Conservation (phyloP, 2,329 filamentous ascomycete genomes). For the Hymenoscyphus infarciens region DNA sequence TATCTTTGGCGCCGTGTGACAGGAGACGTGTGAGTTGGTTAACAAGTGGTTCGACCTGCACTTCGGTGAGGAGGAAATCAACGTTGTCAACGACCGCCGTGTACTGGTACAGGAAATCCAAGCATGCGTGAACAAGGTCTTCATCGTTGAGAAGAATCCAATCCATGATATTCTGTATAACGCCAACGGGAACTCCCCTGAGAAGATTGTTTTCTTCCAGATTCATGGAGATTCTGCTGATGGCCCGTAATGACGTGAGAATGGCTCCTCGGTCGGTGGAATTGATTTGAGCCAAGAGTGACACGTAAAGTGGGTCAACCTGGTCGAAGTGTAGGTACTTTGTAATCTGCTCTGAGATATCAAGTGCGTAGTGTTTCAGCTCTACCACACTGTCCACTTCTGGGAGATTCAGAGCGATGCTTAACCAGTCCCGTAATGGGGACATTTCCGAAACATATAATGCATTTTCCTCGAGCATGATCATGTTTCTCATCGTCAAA, state of each 20-base stretch:
- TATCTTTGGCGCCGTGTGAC: slow-evolving; percentile 65
- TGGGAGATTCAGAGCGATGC: slow-evolving; percentile 77
- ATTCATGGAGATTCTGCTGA: slow-evolving; percentile 86
- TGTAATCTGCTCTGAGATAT: slow-evolving; percentile 87
- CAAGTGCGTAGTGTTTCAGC: slow-evolving; percentile 84
- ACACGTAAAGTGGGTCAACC: slow-evolving; percentile 74
- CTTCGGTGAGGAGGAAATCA: slow-evolving; percentile 61
- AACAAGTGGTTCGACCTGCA: slow-evolving; percentile 64
- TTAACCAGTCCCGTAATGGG: slow-evolving; percentile 75
- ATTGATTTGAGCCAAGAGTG: slow-evolving; percentile 61
- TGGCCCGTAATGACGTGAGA: slow-evolving; percentile 72
- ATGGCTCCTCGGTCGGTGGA: slow-evolving; percentile 79
- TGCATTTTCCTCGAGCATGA: slow-evolving; percentile 88
- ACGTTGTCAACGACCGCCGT: slow-evolving; percentile 84
- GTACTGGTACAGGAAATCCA: slow-evolving; percentile 96
- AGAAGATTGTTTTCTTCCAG: slow-evolving; percentile 75
- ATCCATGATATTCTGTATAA: slow-evolving; percentile 65
- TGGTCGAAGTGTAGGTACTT: slow-evolving; percentile 71
- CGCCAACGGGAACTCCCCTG: slow-evolving; percentile 61
- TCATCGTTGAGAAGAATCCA: slow-evolving; percentile 84
- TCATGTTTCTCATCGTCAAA: slow-evolving; percentile 90
- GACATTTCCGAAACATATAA: slow-evolving; percentile 72
- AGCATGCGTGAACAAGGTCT: slow-evolving; percentile 79
- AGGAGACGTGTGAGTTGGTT: slow-evolving; percentile 77
- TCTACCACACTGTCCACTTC: slow-evolving; percentile 70